phyloP scores from a whole-genome alignment of 2,329 filamentous ascomycete genomes.

The Aspergillus sp. region DNA sequence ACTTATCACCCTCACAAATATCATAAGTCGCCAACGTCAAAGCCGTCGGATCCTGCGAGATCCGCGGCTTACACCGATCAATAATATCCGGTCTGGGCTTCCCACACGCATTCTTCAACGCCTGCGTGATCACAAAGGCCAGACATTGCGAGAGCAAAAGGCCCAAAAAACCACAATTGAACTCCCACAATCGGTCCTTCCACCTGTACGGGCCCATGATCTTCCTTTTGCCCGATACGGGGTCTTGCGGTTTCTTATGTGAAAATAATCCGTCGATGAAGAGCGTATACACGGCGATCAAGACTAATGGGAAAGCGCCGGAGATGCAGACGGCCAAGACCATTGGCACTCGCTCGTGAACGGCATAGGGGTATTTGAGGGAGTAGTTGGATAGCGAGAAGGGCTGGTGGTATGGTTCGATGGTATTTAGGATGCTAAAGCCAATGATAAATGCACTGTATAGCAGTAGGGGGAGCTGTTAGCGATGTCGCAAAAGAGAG shows the following conservation, averaged over 20 bases:
- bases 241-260: slow-evolving; percentile 37
- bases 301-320: slow-evolving; percentile 43
- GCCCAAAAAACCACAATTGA: slow-evolving; percentile 58
- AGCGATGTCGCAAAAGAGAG: background rate
- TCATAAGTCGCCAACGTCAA: slow-evolving; percentile 43
- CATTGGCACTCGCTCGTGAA: slow-evolving; percentile 52
- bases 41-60: slow-evolving; percentile 24
- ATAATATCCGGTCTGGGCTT: slow-evolving; percentile 59
- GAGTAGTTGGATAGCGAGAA: slow-evolving; percentile 55
- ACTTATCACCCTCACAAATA: slow-evolving; percentile 49
- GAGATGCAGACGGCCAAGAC: slow-evolving; percentile 46
- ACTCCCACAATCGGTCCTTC: slow-evolving; percentile 56
- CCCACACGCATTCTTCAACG: slow-evolving; percentile 55
- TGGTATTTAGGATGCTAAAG: slow-evolving; percentile 50
- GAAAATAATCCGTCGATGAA: slow-evolving; percentile 57
- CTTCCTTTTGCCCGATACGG: slow-evolving; percentile 31
- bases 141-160: slow-evolving; percentile 49
- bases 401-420: slow-evolving; percentile 53
- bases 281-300: slow-evolving; percentile 54
- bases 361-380: slow-evolving; percentile 55
- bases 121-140: slow-evolving; percentile 55
- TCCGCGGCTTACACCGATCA: slow-evolving; percentile 45
- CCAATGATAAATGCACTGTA: slow-evolving; percentile 46
- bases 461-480: slow-evolving; percentile 6
- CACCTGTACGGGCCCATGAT: slow-evolving; percentile 46